Conservation (phyloP, 2,329 filamentous ascomycete genomes). For the Nothophoma quercina region DNA sequence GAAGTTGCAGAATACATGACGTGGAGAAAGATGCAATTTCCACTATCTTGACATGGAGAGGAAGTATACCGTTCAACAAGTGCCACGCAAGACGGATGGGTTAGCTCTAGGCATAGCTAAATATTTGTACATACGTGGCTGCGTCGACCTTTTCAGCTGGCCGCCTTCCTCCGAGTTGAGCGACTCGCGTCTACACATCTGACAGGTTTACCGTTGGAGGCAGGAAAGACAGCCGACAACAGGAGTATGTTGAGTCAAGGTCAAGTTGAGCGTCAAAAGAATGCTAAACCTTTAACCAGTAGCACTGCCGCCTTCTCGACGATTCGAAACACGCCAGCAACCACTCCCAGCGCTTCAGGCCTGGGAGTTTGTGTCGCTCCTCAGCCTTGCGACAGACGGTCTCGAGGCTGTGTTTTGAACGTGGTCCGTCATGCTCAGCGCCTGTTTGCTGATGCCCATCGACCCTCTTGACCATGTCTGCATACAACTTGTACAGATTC, state of each 20-base stretch:
- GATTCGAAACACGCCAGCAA: constrained; percentile 5
- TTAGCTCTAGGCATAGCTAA: background rate
- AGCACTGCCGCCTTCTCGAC: background rate
- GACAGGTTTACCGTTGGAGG: background rate
- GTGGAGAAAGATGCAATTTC: constrained; percentile 12
- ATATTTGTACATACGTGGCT: background rate
- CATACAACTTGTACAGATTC: constrained; percentile 9
- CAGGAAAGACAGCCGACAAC: background rate
- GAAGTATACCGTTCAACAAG: background rate
- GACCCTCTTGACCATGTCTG: constrained; percentile 12
- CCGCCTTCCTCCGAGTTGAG: background rate
- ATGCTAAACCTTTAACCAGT: background rate
- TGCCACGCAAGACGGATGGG: constrained; percentile 5
- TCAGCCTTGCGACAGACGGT: constrained; percentile 20
- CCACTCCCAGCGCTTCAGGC: constrained; percentile 3
- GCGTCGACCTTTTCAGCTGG: background rate
- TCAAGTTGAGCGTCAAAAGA: background rate
- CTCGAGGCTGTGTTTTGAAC: constrained; percentile 19
- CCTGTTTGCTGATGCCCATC: constrained; percentile 19
- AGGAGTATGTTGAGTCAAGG: background rate
- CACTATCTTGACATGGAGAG: background rate
- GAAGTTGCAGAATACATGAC: constrained; percentile 16
- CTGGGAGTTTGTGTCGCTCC: constrained; percentile 1
- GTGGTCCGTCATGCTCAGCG: constrained; percentile 24
- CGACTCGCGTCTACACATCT: background rate